A percentile compares a stretch with the other conserved stretches of the same genome.
Evolutionary conservation across 1,284 basidiomycete species (phyloP).

Genomic region (Trametes sp.): DNA sequence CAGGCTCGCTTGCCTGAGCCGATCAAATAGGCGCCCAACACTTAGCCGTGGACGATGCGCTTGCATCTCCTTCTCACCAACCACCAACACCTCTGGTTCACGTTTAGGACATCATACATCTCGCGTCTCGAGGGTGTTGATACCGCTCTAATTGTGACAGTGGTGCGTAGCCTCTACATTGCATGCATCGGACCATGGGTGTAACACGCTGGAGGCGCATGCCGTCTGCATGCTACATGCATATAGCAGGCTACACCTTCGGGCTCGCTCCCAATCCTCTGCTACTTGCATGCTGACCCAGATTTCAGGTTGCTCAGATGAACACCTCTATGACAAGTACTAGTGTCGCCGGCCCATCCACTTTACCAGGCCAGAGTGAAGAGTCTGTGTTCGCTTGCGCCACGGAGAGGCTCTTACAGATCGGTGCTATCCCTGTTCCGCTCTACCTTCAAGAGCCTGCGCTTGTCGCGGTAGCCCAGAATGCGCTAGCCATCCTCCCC

Average conservation of each 20-base stretch:
- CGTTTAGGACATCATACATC: no score
- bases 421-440: constrained; percentile 18
- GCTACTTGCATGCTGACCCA: background rate
- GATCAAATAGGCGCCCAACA: no score
- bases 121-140: no score
- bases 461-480: constrained; percentile 1
- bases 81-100: no score
- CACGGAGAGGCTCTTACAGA: constrained; percentile 19
- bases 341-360: background rate
- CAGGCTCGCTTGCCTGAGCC: no score
- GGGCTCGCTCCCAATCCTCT: no score
- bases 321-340: background rate
- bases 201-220: background rate
- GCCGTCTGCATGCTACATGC: background rate
- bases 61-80: no score
- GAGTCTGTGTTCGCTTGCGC: constrained; percentile 8
- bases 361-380: background rate
- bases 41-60: no score
- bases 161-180: no score
- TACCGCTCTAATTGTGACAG: no score
- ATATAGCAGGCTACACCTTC: background rate
- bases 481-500: background rate
- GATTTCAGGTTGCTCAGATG: constrained; percentile 4
- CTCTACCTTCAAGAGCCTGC: constrained; percentile 19
- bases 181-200: background rate